A percentile compares a stretch with the other conserved stretches of the same genome.
phyloP scores from a whole-genome alignment of 345 rosid species.

The Populus simonii region DNA sequence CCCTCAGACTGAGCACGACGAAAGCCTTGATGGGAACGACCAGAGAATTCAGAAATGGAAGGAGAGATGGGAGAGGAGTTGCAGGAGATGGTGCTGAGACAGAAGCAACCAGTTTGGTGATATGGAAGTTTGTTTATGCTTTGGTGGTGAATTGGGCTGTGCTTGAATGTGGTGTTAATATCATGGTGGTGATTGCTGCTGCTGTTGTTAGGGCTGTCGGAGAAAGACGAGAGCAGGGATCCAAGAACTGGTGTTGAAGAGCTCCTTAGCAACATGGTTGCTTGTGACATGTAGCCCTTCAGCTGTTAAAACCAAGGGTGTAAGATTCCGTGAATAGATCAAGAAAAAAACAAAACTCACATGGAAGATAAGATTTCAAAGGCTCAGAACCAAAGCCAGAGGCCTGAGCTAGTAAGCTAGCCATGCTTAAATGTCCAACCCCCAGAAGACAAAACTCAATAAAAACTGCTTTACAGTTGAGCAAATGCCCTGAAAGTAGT shows the following conservation, averaged over 20 bases:
- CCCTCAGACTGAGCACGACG: slow-evolving; percentile 57
- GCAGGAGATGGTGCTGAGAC: slow-evolving; percentile 24
- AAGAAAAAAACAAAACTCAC: too few species aligned
- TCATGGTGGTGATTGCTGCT: slow-evolving; percentile 27
- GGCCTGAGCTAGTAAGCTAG: too few species aligned
- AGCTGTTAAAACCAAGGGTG: too few species aligned
- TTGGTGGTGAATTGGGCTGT: slow-evolving; percentile 1
- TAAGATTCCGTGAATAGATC: too few species aligned
- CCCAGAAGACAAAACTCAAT: too few species aligned
- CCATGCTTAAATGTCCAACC: too few species aligned
- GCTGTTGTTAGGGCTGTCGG: slow-evolving; percentile 38
- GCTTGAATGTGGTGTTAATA: background rate
- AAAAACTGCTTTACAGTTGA: too few species aligned
- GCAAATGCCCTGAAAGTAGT: too few species aligned
- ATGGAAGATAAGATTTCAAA: too few species aligned
- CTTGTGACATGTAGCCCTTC: background rate
- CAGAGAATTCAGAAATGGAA: slow-evolving; percentile 16
- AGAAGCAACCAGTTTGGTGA: slow-evolving; percentile 11
- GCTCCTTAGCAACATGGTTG: slow-evolving; percentile 53
- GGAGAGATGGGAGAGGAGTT: slow-evolving; percentile 49
- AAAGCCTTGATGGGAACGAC: slow-evolving; percentile 22
- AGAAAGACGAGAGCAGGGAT: slow-evolving; percentile 43
- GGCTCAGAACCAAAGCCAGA: too few species aligned
- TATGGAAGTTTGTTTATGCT: slow-evolving; percentile 21
- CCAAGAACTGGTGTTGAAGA: slow-evolving; percentile 68